Percentiles rank a stretch among this genome's conserved stretches.
Conservation (phyloP, 768 basidiomycete genomes). For the Lactarius evosmus region DNA sequence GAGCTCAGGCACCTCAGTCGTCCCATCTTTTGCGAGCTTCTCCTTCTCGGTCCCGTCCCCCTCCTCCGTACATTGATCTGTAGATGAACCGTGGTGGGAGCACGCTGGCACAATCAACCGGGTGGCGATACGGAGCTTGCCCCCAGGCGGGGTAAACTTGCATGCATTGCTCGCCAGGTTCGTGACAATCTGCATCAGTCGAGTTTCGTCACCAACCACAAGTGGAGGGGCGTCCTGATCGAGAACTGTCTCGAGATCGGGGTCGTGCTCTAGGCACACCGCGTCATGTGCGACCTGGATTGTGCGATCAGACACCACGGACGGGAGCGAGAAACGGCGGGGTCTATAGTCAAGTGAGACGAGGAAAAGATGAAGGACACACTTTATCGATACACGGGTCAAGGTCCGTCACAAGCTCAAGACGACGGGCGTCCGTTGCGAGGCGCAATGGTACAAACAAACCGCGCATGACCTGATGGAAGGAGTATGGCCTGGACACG, state of each 20-base stretch:
- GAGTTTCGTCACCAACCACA: slow-evolving; percentile 81
- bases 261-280: slow-evolving; percentile 57
- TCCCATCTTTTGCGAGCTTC: not conserved
- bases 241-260: slow-evolving; percentile 41
- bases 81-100: slow-evolving; percentile 8
- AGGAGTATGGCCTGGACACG: slow-evolving; percentile 63
- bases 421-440: slow-evolving; percentile 61
- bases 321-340: not conserved
- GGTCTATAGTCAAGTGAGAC: not conserved
- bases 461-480: slow-evolving; percentile 75
- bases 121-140: slow-evolving; percentile 64
- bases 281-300: slow-evolving; percentile 56
- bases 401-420: slow-evolving; percentile 65
- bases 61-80: not conserved
- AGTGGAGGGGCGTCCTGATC: slow-evolving; percentile 56
- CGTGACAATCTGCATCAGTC: slow-evolving; percentile 76
- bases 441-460: slow-evolving; percentile 66
- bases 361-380: slow-evolving; percentile 22
- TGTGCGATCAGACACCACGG: not conserved
- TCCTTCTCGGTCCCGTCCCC: not conserved
- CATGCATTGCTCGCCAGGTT: slow-evolving; percentile 84
- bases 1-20: slow-evolving; percentile 24
- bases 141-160: slow-evolving; percentile 73
- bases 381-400: slow-evolving; percentile 67
- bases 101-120: slow-evolving; percentile 45